phyloP scores from a whole-genome alignment of 2,329 filamentous ascomycete species.

The Immersiporthe knoxdaviesiana region DNA sequence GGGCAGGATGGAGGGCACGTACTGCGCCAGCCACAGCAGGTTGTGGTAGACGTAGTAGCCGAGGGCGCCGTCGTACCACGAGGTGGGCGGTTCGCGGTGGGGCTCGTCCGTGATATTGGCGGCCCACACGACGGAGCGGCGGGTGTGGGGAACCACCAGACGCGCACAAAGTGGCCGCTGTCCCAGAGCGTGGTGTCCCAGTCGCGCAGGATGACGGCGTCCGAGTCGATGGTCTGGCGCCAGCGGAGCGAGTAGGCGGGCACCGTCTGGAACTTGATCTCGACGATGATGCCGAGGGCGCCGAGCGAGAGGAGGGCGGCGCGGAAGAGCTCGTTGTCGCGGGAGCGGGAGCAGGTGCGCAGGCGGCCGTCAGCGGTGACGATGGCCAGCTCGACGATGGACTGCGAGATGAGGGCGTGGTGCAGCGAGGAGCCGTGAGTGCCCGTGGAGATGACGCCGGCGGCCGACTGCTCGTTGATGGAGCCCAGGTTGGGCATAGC shows the following conservation, averaged over 20 bases:
- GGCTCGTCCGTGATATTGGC: constrained; percentile 76
- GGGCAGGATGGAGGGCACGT: constrained; percentile 77
- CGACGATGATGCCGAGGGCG: constrained; percentile 86
- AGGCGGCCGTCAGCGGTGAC: constrained; percentile 80
- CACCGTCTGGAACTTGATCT: constrained; percentile 82
- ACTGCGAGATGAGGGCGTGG: constrained; percentile 84
- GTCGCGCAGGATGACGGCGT: constrained; percentile 67
- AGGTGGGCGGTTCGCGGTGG: constrained; percentile 60
- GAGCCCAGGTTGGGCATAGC: constrained; percentile 92
- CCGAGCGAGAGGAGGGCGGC: constrained; percentile 87
- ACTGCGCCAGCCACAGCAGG: constrained; percentile 79
- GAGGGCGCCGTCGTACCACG: constrained; percentile 79
- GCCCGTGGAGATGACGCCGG: constrained; percentile 88
- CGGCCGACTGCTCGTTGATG: constrained; percentile 92
- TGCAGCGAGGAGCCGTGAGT: constrained; percentile 87
- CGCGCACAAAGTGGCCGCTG: constrained; percentile 82
- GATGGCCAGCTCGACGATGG: constrained; percentile 73
- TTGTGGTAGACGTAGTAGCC: constrained; percentile 94
- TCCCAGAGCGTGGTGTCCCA: constrained; percentile 83
- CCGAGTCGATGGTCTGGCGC: constrained; percentile 76
- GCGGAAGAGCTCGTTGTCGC: constrained; percentile 80
- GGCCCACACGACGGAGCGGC: constrained; percentile 85
- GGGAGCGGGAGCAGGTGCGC: constrained; percentile 67
- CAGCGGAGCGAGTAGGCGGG: constrained; percentile 84
- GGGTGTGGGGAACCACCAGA: constrained; percentile 98